phyloP scores from a whole-genome alignment of 306 rosid genomes.

The Phaseolus lunatus region DNA sequence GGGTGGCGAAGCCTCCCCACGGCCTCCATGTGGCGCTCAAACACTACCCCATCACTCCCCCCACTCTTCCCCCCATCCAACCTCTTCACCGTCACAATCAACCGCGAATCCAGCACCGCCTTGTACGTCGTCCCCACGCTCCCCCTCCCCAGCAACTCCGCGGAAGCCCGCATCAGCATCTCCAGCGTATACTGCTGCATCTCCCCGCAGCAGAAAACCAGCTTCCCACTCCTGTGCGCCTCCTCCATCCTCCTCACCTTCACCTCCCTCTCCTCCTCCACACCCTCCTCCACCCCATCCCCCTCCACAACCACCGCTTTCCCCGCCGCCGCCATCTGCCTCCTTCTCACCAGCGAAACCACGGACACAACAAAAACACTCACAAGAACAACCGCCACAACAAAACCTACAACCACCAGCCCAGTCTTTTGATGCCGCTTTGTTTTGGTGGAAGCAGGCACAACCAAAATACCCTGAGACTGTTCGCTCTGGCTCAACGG shows the following conservation, averaged over 20 bases:
- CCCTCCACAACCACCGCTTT: conserved; percentile 29
- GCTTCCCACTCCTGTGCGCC: conserved; percentile 63
- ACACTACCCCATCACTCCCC: conserved; percentile 54
- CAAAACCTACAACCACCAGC: conserved; percentile 56
- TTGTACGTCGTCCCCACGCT: conserved; percentile 85
- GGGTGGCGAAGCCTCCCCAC: conserved; percentile 80
- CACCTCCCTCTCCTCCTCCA: conserved; percentile 2
- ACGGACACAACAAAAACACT: conserved; percentile 45
- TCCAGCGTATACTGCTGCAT: conserved; percentile 68
- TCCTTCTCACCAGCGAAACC: conserved; percentile 47
- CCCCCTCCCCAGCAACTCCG: conserved; percentile 91
- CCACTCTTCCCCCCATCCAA: conserved; percentile 72
- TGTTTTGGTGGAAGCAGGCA: conserved; percentile 53
- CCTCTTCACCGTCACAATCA: conserved; percentile 82
- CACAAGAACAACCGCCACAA: conserved; percentile 50
- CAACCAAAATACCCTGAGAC: conserved; percentile 60
- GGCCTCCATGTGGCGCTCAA: conserved; percentile 73
- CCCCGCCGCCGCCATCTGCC: not conserved
- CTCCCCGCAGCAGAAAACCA: conserved; percentile 80
- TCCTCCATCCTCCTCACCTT: conserved; percentile 53
- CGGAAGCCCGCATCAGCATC: conserved; percentile 89
- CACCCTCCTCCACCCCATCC: not conserved
- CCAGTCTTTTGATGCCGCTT: conserved; percentile 47
- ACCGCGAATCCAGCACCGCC: conserved; percentile 75
- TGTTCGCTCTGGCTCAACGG: conserved; percentile 64